These are phyloP conservation scores for Rhizopogon salebrosus DNA, from an alignment of 768 basidiomycete species.

Conservation along the genomic window DNA sequence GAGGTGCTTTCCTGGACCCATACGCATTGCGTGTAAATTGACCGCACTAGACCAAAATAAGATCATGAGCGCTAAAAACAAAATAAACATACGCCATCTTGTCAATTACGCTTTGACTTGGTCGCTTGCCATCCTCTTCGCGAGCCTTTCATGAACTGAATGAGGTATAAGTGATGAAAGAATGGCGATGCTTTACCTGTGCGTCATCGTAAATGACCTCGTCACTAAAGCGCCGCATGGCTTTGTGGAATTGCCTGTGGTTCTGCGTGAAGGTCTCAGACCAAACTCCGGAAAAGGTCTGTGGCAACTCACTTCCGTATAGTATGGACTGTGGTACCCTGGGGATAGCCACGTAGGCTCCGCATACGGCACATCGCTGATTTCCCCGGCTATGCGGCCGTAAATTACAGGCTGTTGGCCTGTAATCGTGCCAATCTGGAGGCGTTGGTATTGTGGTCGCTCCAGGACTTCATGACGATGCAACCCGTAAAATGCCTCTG, in stretches of 20 bases:
- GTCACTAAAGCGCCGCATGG: conserved; percentile 57
- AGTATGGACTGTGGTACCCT: conserved; percentile 71
- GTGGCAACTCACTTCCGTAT: conserved; percentile 45
- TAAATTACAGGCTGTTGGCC: conserved; percentile 56
- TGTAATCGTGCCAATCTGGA: conserved; percentile 69
- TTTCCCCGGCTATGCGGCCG: conserved; percentile 44
- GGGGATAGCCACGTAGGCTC: conserved; percentile 79
- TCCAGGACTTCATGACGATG: conserved; percentile 82
- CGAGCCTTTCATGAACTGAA: conserved; percentile 37
- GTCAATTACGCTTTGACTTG: conserved; percentile 70
- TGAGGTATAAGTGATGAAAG: conserved; percentile 15
- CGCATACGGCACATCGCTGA: conserved; percentile 79
- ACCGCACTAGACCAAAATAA: conserved; percentile 36
- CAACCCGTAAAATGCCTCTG: conserved; percentile 83
- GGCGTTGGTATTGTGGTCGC: conserved; percentile 66
- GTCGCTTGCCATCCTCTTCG: conserved; percentile 89
- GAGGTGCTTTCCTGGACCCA: conserved; percentile 87
- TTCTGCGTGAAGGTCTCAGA: conserved; percentile 28
- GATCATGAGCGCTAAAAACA: neutral
- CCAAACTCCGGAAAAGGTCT: neutral
- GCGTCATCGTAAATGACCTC: conserved; percentile 52
- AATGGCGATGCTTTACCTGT: conserved; percentile 14
- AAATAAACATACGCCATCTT: conserved; percentile 62
- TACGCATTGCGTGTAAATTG: conserved; percentile 83
- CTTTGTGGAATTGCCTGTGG: conserved; percentile 43